Percentiles rank a stretch among this genome's conserved stretches.
Evolutionary conservation across 2,329 filamentous ascomycete genomes (phyloP).

Genomic region (Knufia fluminis): DNA sequence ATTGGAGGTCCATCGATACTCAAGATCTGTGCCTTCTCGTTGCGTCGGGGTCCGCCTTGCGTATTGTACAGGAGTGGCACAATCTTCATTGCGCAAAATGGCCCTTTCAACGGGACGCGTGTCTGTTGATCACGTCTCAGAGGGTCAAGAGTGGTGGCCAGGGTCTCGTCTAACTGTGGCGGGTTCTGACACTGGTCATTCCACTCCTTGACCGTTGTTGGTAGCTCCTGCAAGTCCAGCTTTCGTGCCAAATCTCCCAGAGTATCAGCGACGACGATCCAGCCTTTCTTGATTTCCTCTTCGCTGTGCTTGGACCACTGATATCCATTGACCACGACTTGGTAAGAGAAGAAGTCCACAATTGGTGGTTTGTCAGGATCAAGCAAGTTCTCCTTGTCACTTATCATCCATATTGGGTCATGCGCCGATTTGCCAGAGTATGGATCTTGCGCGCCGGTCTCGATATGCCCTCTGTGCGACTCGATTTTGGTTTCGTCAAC

Average conservation of each 20-base stretch:
- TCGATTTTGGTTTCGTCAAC: slow-evolving; percentile 2
- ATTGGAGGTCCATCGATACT: background rate
- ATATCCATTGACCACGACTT: background rate
- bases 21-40: background rate
- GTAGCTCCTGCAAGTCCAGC: background rate
- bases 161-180: background rate
- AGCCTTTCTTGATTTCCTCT: background rate
- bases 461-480: background rate
- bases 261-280: background rate
- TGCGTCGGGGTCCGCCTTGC: background rate
- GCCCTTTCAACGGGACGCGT: background rate
- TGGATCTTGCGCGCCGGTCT: background rate
- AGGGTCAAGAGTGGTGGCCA: background rate
- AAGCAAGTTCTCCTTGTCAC: slow-evolving; percentile 1
- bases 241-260: background rate
- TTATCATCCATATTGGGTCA: background rate
- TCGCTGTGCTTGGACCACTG: slow-evolving; percentile 1
- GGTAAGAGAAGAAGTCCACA: slow-evolving; percentile 2
- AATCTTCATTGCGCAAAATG: background rate
- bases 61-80: background rate
- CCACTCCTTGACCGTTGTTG: slow-evolving; percentile 1
- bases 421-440: background rate
- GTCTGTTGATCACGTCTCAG: background rate
- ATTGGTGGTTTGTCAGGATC: slow-evolving; percentile 1
- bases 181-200: slow-evolving; percentile 1